A percentile compares a stretch with the other conserved stretches of the same genome.
These are phyloP conservation scores for Boletellus dicymbophilus DNA, from an alignment of 1,284 basidiomycete species.

Conservation along the genomic window DNA sequence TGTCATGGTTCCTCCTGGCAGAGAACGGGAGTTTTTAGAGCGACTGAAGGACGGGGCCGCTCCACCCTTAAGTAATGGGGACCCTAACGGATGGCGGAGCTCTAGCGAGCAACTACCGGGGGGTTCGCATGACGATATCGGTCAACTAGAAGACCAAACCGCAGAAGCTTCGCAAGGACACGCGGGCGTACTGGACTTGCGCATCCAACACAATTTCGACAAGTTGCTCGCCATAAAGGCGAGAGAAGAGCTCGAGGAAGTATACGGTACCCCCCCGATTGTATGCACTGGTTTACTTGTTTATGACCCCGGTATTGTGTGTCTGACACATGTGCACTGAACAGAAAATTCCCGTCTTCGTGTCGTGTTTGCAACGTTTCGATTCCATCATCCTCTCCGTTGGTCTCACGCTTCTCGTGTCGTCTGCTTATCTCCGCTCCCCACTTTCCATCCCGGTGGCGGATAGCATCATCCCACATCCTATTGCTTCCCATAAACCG, in stretches of 20 bases:
- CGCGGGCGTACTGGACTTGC: conserved; percentile 22
- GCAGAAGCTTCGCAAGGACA: conserved; percentile 2
- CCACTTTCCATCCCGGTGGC: conserved; percentile 27
- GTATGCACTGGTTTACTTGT: conserved; percentile 36
- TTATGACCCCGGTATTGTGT: background rate
- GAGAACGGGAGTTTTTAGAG: conserved; percentile 37
- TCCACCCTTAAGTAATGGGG: conserved; percentile 11
- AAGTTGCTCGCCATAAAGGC: conserved; percentile 59
- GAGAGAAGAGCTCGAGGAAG: conserved; percentile 71
- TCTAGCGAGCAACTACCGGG: conserved; percentile 17
- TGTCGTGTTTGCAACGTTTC: conserved; percentile 71
- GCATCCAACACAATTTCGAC: conserved; percentile 65
- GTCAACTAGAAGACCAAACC: conserved; percentile 24
- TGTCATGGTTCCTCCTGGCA: conserved; percentile 53
- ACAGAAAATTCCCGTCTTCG: conserved; percentile 73
- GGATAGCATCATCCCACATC: conserved; percentile 15
- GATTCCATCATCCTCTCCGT: conserved; percentile 70
- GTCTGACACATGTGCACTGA: conserved; percentile 4
- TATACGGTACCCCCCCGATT: conserved; percentile 73
- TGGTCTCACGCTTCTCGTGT: conserved; percentile 64
- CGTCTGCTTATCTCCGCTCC: conserved; percentile 51
- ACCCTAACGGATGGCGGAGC: conserved; percentile 12
- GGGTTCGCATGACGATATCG: conserved; percentile 17
- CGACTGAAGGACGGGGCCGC: conserved; percentile 18
- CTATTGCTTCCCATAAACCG: conserved; percentile 31